Base-by-base conservation (phyloP, 768 basidiomycete genomes). In the Fibroporia radiculosa region DNA sequence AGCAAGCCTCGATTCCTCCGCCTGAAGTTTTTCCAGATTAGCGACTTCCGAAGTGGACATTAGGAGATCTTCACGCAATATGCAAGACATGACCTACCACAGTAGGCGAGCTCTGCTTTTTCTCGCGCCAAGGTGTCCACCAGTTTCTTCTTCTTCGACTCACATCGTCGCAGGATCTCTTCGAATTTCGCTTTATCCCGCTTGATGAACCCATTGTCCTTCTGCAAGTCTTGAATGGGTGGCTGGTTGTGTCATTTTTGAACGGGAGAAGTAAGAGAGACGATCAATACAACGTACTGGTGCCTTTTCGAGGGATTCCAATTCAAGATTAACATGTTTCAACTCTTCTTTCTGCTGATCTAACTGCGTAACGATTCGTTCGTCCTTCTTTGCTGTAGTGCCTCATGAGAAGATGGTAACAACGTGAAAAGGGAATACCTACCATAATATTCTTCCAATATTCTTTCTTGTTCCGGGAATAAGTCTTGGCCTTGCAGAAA, bases 401-500 rank as follows among this genome's bases (percentile, higher is more conserved):
- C 18, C 24, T 24, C 1, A 13, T 46, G 2, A 46, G 42, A 52
- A 38, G 41, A 11, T 16, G 24, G 25, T 14, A 46, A n/a, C n/a
- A n/a, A n/a, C 14, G 18, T 46, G 31, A 43, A 18, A 26, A 22
- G 20, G 41, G 73, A 26, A 20, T 19, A 44, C 73, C 37, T 47
- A 92, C 91, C 77, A 63, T 91, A 93, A 48, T 84, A 78, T 23
- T 78, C 77, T 53, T 90, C 86, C 16, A 92, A 62, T 28, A 69
- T 69, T 52, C 77, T 74, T 41, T 88, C 83, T 41, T 80, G 78
- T 50, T 85, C 82, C 1, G 74, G 67, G 49, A 84, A 85, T 23
- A 78, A 70, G 52, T 89, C 87, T 8, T 73, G 70, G 3, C 77
- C 73, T 43, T 80, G 74, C 25, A 90, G 65, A 69, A 88, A 89